A percentile compares a stretch with the other conserved stretches of the same genome.
These are phyloP conservation scores for Sphagnurus paluster DNA, from an alignment of 1,284 basidiomycete genomes.

Conservation along the genomic window DNA sequence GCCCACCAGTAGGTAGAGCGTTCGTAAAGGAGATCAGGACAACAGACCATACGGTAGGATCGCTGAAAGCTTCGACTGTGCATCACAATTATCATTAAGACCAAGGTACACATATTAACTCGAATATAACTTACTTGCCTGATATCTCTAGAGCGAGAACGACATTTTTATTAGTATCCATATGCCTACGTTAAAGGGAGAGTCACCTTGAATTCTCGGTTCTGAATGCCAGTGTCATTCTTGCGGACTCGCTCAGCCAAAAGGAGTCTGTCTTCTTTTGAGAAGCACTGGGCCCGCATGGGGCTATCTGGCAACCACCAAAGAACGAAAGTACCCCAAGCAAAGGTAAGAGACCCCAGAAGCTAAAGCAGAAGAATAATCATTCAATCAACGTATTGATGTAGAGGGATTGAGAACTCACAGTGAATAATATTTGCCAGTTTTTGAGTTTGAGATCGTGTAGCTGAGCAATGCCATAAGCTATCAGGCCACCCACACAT, in stretches of 20 bases:
- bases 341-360: constrained; percentile 44
- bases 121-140: constrained; percentile 31
- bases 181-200: not conserved
- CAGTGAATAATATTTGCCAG: constrained; percentile 54
- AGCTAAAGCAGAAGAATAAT: constrained; percentile 26
- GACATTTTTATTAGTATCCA: not conserved
- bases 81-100: not conserved
- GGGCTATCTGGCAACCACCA: constrained; percentile 55
- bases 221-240: constrained; percentile 57
- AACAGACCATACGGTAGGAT: constrained; percentile 47
- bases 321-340: constrained; percentile 49
- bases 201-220: constrained; percentile 49
- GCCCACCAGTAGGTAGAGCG: constrained; percentile 51
- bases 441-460: constrained; percentile 42
- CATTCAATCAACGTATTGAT: not conserved
- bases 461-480: constrained; percentile 51
- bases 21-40: constrained; percentile 51
- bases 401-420: constrained; percentile 20
- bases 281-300: constrained; percentile 49
- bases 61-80: constrained; percentile 46
- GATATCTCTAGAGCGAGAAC: constrained; percentile 30
- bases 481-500: constrained; percentile 51
- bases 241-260: constrained; percentile 55
- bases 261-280: constrained; percentile 47
- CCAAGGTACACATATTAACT: not conserved